Evolutionary conservation across 768 basidiomycete species (phyloP).

Genomic region (Pleurotus cornucopiae): DNA sequence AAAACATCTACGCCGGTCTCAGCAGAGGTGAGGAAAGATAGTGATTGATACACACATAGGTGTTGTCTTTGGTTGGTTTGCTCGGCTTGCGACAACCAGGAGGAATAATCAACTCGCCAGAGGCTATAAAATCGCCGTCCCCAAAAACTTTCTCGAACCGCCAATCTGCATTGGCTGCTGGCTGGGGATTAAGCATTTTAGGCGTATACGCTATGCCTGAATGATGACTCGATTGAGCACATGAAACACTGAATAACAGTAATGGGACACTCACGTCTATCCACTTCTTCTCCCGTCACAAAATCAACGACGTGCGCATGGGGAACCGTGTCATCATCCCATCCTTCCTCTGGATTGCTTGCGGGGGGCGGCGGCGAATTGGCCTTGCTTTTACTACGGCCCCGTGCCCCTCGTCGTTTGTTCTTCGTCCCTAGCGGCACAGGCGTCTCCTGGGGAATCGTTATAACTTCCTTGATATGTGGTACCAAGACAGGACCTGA

Average conservation of each 20-base stretch:
- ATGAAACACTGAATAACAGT: neutral
- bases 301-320: constrained; percentile 69
- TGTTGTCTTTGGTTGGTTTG: constrained; percentile 91
- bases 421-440: constrained; percentile 39
- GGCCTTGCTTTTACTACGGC: constrained; percentile 12
- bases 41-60: constrained; percentile 59
- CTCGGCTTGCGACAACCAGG: constrained; percentile 76
- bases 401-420: constrained; percentile 10
- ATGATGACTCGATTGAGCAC: neutral
- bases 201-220: constrained; percentile 79
- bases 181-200: constrained; percentile 57
- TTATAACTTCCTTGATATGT: constrained; percentile 64
- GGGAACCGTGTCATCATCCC: constrained; percentile 77
- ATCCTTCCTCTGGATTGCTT: constrained; percentile 64
- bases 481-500: constrained; percentile 53
- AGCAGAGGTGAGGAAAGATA: neutral
- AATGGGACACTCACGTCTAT: constrained; percentile 56
- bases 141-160: constrained; percentile 89
- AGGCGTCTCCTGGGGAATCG: constrained; percentile 40
- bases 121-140: constrained; percentile 88
- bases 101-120: constrained; percentile 83
- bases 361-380: neutral
- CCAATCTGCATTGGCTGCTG: constrained; percentile 66
- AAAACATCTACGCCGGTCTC: constrained; percentile 34
- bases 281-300: constrained; percentile 52